These are phyloP conservation scores for Lentinus polychrous DNA, from an alignment of 1,284 basidiomycete species.

Conservation along the genomic window DNA sequence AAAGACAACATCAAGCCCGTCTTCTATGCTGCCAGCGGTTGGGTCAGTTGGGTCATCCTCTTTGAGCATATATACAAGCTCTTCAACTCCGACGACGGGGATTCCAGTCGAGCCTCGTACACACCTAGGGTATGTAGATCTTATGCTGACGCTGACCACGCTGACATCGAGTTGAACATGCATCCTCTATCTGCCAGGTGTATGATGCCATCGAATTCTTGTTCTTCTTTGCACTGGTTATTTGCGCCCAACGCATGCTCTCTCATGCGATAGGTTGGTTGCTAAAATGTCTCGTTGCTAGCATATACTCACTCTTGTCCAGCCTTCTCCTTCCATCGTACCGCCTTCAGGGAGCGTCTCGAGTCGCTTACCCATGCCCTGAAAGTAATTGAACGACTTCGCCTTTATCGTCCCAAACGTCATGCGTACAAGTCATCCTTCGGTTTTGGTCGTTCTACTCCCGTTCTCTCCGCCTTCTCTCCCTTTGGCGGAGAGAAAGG, in stretches of 20 bases:
- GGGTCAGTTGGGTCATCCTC: conserved; percentile 67
- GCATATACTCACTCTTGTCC: neutral
- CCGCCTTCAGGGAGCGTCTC: conserved; percentile 71
- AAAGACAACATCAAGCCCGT: conserved; percentile 64
- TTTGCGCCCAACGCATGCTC: conserved; percentile 56
- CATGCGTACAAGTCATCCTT: conserved; percentile 22
- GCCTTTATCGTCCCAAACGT: conserved; percentile 61
- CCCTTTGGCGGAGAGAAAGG: conserved; percentile 27
- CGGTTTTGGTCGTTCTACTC: conserved; percentile 17
- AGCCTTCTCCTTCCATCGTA: conserved; percentile 71
- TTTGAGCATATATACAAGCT: conserved; percentile 56
- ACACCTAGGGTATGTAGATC: conserved; percentile 34
- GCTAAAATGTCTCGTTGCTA: neutral
- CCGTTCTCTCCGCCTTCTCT: conserved; percentile 5
- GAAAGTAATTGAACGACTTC: conserved; percentile 60
- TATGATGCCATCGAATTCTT: conserved; percentile 57
- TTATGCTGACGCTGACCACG: conserved; percentile 12
- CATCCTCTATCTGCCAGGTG: conserved; percentile 25
- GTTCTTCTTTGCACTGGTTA: conserved; percentile 61
- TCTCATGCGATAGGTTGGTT: conserved; percentile 50
- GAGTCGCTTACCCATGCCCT: conserved; percentile 50
- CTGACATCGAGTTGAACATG: conserved; percentile 6
- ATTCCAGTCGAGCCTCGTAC: conserved; percentile 45
- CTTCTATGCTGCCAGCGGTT: conserved; percentile 57
- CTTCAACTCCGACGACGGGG: conserved; percentile 35